Evolutionary conservation across 2,329 filamentous ascomycete species (phyloP), one percentile per base, ranked within the genome.

Genomic region (Aspergillus chevalieri): DNA sequence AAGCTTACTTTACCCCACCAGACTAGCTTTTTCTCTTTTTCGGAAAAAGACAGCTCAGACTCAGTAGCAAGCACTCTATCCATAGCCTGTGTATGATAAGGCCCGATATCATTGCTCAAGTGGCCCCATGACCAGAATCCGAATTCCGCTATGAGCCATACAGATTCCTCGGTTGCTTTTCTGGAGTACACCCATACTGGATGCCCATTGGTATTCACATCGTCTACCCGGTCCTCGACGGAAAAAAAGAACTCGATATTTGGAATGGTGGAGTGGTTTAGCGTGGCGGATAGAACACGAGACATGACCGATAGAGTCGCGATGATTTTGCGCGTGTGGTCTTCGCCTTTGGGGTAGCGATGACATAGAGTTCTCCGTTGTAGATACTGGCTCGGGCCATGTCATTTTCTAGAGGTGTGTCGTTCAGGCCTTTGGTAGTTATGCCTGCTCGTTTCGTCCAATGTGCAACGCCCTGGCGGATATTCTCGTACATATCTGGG

Each of bases 261-360:
- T 6, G 69, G 69, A 9, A 38, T 38, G 4, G 34, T 14, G 6
- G 17, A 3, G 34, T n/a, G n/a, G 41, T 49, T 30, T 3, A 34
- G 21, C 14, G 47, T 45, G 6, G 43, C 47, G 7, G 21, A 36
- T 6, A 49, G 43, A 28, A 34, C 43, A 12, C 34, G 47, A 33
- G 45, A 26, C 12, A 49, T 49, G 15, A 43, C 36, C n/a, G 30
- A 22, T 15, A 49, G 43, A n/a, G 43, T 46, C 22, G 26, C 43
- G 33, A 46, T 4, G 24, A 46, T 46, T 17, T 49, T 49, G 42
- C 34, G 47, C 12, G 43, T 33, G 22, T 49, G 47, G 15, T 46
- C 47, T 6, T 42, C 43, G 6, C 47, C 33, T 17, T 41, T 46
- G 19, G 47, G 9, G 24, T 24, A 15, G 43, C 47, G 8, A 49